Evolutionary conservation across 768 basidiomycete species (phyloP), one percentile per base, ranked within the genome.

Genomic region (Rossbeevera mucosa): DNA sequence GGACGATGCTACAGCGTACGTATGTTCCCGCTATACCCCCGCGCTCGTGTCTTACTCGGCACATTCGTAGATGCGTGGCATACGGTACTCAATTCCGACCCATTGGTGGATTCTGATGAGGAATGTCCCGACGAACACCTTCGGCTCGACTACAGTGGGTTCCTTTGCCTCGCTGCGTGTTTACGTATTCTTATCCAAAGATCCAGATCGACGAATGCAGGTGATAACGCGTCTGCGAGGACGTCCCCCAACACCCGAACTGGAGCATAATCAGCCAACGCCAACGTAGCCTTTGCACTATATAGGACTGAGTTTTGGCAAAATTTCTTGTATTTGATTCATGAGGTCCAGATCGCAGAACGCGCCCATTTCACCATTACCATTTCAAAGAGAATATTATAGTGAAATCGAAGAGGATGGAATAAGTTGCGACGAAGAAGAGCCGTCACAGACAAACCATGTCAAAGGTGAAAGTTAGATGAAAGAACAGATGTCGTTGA

Each of bases 71-170:
- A 89, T 63, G 83, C 88, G 14, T 90, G 85, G 85, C 80, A 86
- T 60, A 75, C 79, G 14, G 74, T 83, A 51, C 78, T 74, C 48
- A 80, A 77, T 26, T 79, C 80, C 31, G 88, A 91, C 62, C 83
- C 88, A n/a, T 71, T 90, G 25, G 69, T 75, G 46, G 86, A 89
- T 66, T 90, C 88, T 25, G 88, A 89, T 53, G 85, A 87, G 40
- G 85, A 87, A 61, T 69, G 72, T 44, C 76, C 73, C 13, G 85
- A 89, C 60, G 84, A 86, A 59, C 73, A 85, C 58, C 72, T 78
- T 30, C 78, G 82, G 28, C 71, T 78, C 44, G 88, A 89, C 59
- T 88, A 86, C 59, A 68, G 88, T 88, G 54, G n/a, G 55, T 50
- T 64, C 52, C 30, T 51, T 22, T 31, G 9, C 24, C 11, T 18